Base-by-base conservation (phyloP, 2,329 filamentous ascomycete species). In the Aspergillus awamori region DNA sequence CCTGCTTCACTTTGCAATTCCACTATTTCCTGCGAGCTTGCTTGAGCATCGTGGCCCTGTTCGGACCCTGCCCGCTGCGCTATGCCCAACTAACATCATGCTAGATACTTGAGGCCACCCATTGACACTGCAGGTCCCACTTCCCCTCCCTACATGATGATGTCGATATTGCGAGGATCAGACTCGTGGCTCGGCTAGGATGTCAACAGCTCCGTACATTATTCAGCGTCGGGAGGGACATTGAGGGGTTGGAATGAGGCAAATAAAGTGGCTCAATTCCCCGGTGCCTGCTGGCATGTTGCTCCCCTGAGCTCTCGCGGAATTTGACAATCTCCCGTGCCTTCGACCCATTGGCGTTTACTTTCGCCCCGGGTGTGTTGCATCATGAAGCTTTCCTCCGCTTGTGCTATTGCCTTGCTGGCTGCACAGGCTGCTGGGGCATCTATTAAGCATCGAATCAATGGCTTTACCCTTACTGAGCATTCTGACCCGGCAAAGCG, bases 381-480 rank as follows among this genome's bases (percentile, higher is more conserved):
- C 43, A 64, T 45, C 53, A 81, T 81, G 79, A 81, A 75, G 70
- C 62, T 80, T 58, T 62, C 74, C 41, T 69, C 69, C 33, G 62
- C 71, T 45, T 72, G 72, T 63, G 65, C 70, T 17, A 59, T 72
- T 53, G 69, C 72, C 56, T 76, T 72, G 63, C 71, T 84, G 65
- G 80, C 79, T 20, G 73, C 77, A 51, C 78, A 82, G 65, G 72
- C 77, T 63, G 72, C 77, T 61, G 83, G 81, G 57, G 74, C 82
- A 61, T 76, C 82, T 11, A 75, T 86, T 61, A 82, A 78, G 38
- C 82, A 83, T 61, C 80, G 80, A 58, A 75, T 82, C 10, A 80
- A 82, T 66, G 72, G 81, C 20, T 78, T 82, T 63, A 83, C 84
- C 41, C 75, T 80, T 20, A 72, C 66, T 1, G 76, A 77, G 56